Conservation (phyloP, 768 basidiomycete genomes). For the Mycena belliarum region DNA sequence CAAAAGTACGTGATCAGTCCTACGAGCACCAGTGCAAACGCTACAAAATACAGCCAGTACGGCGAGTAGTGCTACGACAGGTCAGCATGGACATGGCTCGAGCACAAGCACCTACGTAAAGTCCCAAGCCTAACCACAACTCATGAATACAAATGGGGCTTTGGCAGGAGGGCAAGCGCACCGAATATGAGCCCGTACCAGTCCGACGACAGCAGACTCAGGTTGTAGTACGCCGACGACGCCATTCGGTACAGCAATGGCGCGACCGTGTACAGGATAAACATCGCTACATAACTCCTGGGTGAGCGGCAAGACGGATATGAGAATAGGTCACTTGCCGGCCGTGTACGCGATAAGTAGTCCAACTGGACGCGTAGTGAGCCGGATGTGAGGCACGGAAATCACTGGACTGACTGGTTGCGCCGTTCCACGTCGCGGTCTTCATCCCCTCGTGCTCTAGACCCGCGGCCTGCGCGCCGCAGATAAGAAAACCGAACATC, state of each 20-base stretch:
- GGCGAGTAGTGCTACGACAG: slow-evolving; percentile 68
- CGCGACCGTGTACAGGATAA: slow-evolving; percentile 82
- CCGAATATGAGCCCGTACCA: slow-evolving; percentile 86
- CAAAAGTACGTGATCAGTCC: slow-evolving; percentile 88
- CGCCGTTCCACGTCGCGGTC: slow-evolving; percentile 69
- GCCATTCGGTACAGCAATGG: slow-evolving; percentile 85
- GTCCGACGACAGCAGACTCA: slow-evolving; percentile 84
- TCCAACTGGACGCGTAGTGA: slow-evolving; percentile 38
- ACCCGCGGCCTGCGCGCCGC: slow-evolving; percentile 73
- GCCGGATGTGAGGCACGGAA: slow-evolving; percentile 2
- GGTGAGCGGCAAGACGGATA: slow-evolving; percentile 10
- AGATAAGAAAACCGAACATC: slow-evolving; percentile 81
- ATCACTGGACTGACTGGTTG: slow-evolving; percentile 51
- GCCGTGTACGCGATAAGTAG: slow-evolving; percentile 42
- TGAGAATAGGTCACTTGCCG: slow-evolving; percentile 29
- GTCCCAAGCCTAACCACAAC: slow-evolving; percentile 42
- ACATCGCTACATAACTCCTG: slow-evolving; percentile 58
- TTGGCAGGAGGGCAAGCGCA: slow-evolving; percentile 27
- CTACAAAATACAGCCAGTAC: slow-evolving; percentile 87
- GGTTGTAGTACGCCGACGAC: slow-evolving; percentile 83
- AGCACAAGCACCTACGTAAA: slow-evolving; percentile 42
- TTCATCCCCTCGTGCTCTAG: slow-evolving; percentile 72
- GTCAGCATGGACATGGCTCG: background rate
- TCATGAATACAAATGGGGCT: slow-evolving; percentile 6
- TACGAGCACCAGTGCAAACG: slow-evolving; percentile 67